Base-by-base conservation (phyloP, 2,329 filamentous ascomycete genomes). In the Penicillium griseofulvum region DNA sequence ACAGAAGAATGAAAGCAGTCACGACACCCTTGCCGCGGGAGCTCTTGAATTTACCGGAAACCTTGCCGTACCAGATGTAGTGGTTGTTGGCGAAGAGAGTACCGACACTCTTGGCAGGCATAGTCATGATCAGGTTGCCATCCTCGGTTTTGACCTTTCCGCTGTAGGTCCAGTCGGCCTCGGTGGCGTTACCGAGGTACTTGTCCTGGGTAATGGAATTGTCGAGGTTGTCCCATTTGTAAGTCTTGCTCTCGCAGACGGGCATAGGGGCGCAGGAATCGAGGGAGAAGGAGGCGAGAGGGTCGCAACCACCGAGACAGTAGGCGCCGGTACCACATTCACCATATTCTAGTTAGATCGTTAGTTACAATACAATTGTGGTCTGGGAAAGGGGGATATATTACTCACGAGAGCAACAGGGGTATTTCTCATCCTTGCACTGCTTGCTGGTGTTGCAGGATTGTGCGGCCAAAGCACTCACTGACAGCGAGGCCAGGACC, bases 31-130 rank as follows among this genome's bases (percentile, higher is more conserved):
- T 78, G 55, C 91, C 92, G 68, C 89, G 87, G 61, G 87, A 88
- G 0, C 91, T 93, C 81, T 91, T 94, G 74, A 97, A 80, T 54
- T 80, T 89, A 52, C 90, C 91, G 73, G 88, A 89, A 67, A 96
- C 87, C 74, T 89, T 96, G 70, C 94, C 94, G 74, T 97, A 99
- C 94, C 94, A 97, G 76, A 99, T 87, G 76, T 97, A 97, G 63
- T 85, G 81, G 55, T 91, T 93, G 61, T 84, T 87, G 24, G 91
- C 89, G 52, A 99, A 77, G 43, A 99, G 84, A 10, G 94, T 97
- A 52, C 94, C 94, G 38, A 90, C 88, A 33, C 89, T 92, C 65
- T 88, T 83, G 61, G 87, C 83, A 39, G 90, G 86, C 93, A 99
- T 96, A 63, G 93, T 97, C 69, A 99, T 80, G 49, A 97, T 80